Evolutionary conservation across 345 rosid species (phyloP).

Genomic region (Balakata baccata): DNA sequence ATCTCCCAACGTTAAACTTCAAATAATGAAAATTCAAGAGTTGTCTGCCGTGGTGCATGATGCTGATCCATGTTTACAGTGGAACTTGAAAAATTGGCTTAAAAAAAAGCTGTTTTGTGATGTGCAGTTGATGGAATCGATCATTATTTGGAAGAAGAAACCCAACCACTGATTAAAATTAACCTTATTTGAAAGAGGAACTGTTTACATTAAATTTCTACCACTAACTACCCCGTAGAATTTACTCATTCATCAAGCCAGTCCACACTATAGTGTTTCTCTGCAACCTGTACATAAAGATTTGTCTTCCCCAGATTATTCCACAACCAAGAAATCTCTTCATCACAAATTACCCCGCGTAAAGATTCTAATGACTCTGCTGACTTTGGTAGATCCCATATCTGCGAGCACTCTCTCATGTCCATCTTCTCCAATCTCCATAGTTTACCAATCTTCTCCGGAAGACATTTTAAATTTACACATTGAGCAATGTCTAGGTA

Average conservation of each 20-base stretch:
- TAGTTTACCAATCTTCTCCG: slow-evolving; percentile 53
- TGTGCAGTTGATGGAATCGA: background rate
- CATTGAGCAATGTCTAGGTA: slow-evolving; percentile 82
- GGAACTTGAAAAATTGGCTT: background rate
- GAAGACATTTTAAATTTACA: slow-evolving; percentile 53
- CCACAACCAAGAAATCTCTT: slow-evolving; percentile 62
- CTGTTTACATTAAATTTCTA: slow-evolving; percentile 15
- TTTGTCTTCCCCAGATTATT: slow-evolving; percentile 40
- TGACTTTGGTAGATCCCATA: slow-evolving; percentile 43
- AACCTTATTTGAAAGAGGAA: background rate
- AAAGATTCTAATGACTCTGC: slow-evolving; percentile 48
- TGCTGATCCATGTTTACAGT: no score
- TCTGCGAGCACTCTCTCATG: slow-evolving; percentile 75
- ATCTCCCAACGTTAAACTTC: no score
- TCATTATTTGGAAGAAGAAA: background rate
- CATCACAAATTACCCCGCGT: slow-evolving; percentile 63
- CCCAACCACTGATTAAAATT: background rate
- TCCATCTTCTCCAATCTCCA: slow-evolving; percentile 70
- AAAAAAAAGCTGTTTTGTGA: background rate
- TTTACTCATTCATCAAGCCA: slow-evolving; percentile 62
- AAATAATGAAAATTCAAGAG: no score
- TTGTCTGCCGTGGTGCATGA: no score
- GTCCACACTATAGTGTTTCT: slow-evolving; percentile 52
- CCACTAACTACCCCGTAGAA: background rate
- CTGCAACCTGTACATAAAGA: slow-evolving; percentile 62